A percentile compares a stretch with the other conserved stretches of the same genome.
These are phyloP conservation scores for Wickerhamiella allomyrinae DNA, from an alignment of 805 yeast genomes.

Conservation along the genomic window DNA sequence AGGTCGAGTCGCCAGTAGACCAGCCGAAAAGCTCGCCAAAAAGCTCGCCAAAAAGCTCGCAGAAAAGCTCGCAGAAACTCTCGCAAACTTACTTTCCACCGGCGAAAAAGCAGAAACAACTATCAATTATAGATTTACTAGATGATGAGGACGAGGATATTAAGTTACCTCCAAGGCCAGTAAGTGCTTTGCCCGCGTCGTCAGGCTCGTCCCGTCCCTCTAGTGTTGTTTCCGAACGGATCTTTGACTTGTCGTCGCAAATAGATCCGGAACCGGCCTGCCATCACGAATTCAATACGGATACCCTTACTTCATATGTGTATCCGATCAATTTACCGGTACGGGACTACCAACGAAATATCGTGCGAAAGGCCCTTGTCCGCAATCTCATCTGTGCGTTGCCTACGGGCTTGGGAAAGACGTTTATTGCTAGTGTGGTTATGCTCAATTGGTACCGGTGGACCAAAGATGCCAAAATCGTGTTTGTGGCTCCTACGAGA, in stretches of 20 bases:
- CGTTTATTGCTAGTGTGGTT: slow-evolving; percentile 87
- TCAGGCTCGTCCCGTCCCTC: too few relatives aligned
- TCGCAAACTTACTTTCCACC: too few relatives aligned
- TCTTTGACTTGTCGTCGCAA: slow-evolving; percentile 1
- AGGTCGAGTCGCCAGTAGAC: too few relatives aligned
- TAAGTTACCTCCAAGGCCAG: too few relatives aligned
- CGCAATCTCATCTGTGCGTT: slow-evolving; percentile 73
- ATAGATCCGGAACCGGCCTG: not conserved
- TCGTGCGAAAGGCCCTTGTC: slow-evolving; percentile 56
- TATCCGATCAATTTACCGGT: slow-evolving; percentile 78
- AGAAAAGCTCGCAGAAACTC: too few relatives aligned
- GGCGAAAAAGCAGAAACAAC: too few relatives aligned
- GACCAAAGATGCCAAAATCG: slow-evolving; percentile 65
- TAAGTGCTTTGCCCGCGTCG: too few relatives aligned
- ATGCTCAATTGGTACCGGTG: slow-evolving; percentile 82
- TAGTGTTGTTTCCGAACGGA: not conserved
- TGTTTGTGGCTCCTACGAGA: slow-evolving; percentile 93
- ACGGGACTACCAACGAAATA: slow-evolving; percentile 79
- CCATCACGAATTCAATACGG: slow-evolving; percentile 32
- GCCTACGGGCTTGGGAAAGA: slow-evolving; percentile 96
- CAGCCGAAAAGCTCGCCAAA: too few relatives aligned
- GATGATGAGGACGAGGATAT: too few relatives aligned
- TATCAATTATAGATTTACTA: too few relatives aligned
- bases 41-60: too few relatives aligned
- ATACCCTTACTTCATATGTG: slow-evolving; percentile 35